These are phyloP conservation scores for Ambrosiella cleistominuta DNA, from an alignment of 2,329 filamentous ascomycete genomes.

Conservation along the genomic window DNA sequence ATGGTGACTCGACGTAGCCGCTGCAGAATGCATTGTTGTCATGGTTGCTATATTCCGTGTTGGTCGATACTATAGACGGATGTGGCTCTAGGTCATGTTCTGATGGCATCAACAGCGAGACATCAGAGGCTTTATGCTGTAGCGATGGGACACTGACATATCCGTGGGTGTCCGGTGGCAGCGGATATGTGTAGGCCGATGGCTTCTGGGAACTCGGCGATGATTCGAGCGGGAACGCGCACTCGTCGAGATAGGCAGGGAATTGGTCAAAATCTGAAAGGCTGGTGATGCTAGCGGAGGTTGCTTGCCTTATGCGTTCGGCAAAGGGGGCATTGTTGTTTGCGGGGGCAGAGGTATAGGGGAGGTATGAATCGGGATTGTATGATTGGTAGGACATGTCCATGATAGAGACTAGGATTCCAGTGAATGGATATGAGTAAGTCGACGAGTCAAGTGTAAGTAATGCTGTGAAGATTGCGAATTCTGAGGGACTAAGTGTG, in stretches of 20 bases:
- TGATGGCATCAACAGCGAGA: constrained; percentile 5
- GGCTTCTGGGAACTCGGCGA: not conserved
- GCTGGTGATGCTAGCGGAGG: not conserved
- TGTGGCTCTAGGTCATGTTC: not conserved
- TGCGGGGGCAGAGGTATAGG: too few species aligned
- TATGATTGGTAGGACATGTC: too few species aligned
- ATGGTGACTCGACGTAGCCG: not conserved
- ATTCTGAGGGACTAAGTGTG: too few species aligned
- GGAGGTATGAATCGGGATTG: too few species aligned
- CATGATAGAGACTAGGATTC: too few species aligned
- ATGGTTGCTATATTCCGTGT: not conserved
- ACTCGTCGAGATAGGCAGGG: not conserved
- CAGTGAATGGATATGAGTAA: too few species aligned
- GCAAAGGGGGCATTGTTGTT: too few species aligned
- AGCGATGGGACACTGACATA: not conserved
- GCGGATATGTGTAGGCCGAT: too few species aligned
- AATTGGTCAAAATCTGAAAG: not conserved
- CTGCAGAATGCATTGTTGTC: not conserved
- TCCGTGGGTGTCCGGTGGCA: too few species aligned
- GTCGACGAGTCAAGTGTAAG: too few species aligned
- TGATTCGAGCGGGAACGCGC: not conserved
- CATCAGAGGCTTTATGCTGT: not conserved
- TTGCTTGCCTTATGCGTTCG: not conserved
- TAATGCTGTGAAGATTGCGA: too few species aligned
- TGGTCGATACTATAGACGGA: constrained; percentile 2